Evolutionary conservation across 352 stramenopile genomes (phyloP), one percentile per base, ranked within the genome.

Genomic region (Peronospora tabacina): DNA sequence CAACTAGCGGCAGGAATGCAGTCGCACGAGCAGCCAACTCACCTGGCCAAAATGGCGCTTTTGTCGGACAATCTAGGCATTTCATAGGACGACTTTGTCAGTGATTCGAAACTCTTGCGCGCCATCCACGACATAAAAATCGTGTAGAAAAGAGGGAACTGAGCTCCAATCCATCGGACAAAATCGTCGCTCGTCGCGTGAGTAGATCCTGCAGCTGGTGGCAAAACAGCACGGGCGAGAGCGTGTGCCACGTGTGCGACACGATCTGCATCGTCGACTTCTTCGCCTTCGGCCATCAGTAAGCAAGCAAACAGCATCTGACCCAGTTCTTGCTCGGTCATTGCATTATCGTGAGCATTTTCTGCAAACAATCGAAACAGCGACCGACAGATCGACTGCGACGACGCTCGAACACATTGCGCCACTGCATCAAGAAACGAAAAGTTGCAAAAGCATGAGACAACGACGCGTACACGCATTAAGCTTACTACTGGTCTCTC

Each of bases 81-180:
- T 16, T 58, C 61, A 58, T 83, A 91, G 10, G 77, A 78, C 10
- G 59, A 59, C 13, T 67, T 75, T 12, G 70, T 66, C 34, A 85
- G 51, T 2, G 61, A 51, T 0, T 52, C 69, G 30, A 91, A 84
- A 53, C 69, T 67, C 30, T 75, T 75, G 32, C 35, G 57, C 11
- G 62, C 57, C 55, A 93, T 70, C 77, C 80, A 93, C 56, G 75
- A 79, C 30, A 75, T 70, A 22, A 93, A 87, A 28, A 90, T 49
- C 5, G 78, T 82, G 56, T 88, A 85, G 15, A 93, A 41, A 35
- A 93, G 66, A 16, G 82, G 82, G 20, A 75, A 77, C n/a, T 88
- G 69, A 2, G 61, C 44, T 47, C 49, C 71, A 33, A 61, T 56
- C 77, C 78, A 93, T 9, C 66, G 66, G 5, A 86, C 50, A 34